Evolutionary conservation across 495 filamentous ascomycete species (phyloP), one percentile per base, ranked within the genome.

Genomic region (Lasiosphaeriaceae sp.): DNA sequence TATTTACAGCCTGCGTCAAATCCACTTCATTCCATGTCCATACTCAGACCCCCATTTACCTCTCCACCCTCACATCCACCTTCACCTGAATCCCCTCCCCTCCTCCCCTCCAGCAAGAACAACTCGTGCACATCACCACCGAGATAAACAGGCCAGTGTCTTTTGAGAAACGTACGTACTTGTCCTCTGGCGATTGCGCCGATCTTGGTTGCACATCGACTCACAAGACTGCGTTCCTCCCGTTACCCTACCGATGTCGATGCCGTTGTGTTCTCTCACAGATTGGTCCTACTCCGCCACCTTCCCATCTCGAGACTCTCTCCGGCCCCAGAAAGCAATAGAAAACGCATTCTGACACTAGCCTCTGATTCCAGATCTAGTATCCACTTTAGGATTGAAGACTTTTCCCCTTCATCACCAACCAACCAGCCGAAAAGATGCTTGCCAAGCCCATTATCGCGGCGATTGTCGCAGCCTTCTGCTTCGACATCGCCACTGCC

Each of bases 361-460:
- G 39, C 5, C 5, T 43, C 12, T n/a, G 16, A 17, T 16, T 43
- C 26, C 9, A 31, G 39, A 43, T 43, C 39, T n/a, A 49, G 47
- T 29, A 49, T 31, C 14, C 11, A 31, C 23, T n/a, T 31, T 29
- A 8, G 23, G 14, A 49, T 29, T 23, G 7, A 21, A 12, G 16
- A 49, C 23, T 7, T 34, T 23, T 34, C 47, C 17, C 17, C 47
- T 21, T 22, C 5, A 1, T 17, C 14, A 14, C 34, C 37, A 46
- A 22, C 39, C 17, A 17, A 24, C 20, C 37, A 57, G 37, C 21
- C 26, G 26, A 9, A 31, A 31, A 31, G 26, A 61, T 61, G 59
- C 8, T 26, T 35, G 49, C 54, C 50, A 57, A 48, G 20, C 46
- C 31, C 1, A 22, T 54, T 6, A 24, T 61, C 45, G 50, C 54